Percentiles rank a stretch among this genome's conserved stretches.
These are phyloP conservation scores for Pleurotus djamor DNA, from an alignment of 768 basidiomycete genomes.

Conservation along the genomic window DNA sequence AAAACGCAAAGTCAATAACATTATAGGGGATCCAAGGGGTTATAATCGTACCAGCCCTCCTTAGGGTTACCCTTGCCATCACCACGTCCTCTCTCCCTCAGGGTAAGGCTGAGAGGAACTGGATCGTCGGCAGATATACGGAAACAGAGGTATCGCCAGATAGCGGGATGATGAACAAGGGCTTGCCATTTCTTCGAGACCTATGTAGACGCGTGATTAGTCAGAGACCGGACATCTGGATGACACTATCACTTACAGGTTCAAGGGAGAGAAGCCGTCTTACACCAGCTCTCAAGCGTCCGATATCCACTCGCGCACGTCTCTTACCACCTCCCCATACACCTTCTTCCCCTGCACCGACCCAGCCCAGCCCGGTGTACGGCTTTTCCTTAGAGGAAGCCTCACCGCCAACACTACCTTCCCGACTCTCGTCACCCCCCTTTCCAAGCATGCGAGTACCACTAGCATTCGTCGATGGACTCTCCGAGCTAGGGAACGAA, in stretches of 20 bases:
- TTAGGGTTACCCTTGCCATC: slow-evolving; percentile 4
- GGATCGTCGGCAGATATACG: slow-evolving; percentile 74
- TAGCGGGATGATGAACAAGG: slow-evolving; percentile 56
- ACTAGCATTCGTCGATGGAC: not conserved
- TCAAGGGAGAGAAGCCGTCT: slow-evolving; percentile 61
- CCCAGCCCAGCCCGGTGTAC: not conserved
- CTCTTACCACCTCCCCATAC: slow-evolving; percentile 4
- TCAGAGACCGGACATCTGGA: slow-evolving; percentile 36
- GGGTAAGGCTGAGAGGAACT: slow-evolving; percentile 57
- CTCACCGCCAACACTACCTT: not conserved
- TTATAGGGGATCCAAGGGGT: not conserved
- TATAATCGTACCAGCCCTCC: slow-evolving; percentile 64
- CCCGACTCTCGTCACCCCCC: not conserved
- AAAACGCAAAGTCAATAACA: not conserved
- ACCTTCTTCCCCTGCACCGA: slow-evolving; percentile 3
- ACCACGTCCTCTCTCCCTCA: slow-evolving; percentile 16
- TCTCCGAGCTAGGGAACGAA: slow-evolving; percentile 9
- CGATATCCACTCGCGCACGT: not conserved
- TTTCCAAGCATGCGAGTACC: not conserved
- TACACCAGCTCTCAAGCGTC: slow-evolving; percentile 33
- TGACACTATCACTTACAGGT: slow-evolving; percentile 38
- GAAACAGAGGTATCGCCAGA: slow-evolving; percentile 80
- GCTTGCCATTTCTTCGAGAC: slow-evolving; percentile 44
- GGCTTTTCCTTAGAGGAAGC: not conserved
- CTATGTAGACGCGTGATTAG: slow-evolving; percentile 16